Base-by-base conservation (phyloP, 2,329 filamentous ascomycete species). In the Exophiala sideris region DNA sequence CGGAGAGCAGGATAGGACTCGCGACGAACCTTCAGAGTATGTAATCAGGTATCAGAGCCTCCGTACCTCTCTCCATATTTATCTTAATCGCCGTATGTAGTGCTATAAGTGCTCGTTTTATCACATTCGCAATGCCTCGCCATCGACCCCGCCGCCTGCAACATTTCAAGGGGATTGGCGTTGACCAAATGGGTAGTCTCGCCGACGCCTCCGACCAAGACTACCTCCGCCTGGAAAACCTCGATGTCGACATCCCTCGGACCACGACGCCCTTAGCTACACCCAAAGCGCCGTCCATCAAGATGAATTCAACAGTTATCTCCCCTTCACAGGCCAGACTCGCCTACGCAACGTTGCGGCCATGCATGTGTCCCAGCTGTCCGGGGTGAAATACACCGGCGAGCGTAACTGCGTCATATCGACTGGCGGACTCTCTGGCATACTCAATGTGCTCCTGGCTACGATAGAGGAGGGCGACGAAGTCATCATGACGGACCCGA, bases 241-340 rank as follows among this genome's bases (percentile, higher is more conserved):
- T 56, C 7, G 54, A 56, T 14, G 49, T 52, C 12, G 49, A 56
- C 35, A 49, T 56, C 24, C 48, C 54, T 20, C 54, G 11, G 49
- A 52, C n/a, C 10, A 12, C 34, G 16, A 40, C 12, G 54, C 47
- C 20, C 10, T 39, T 14, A 29, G 1, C n/a, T 32, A 36, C 18
- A 52, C 54, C 12, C 21, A 39, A 2, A 10, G 12, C 5, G 45
- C 54, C 12, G 38, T 42, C 39, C 12, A 24, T 34, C 32, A 40
- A n/a, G 54, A 56, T n/a, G 49, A 52, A 14, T 33, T 40, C 21
- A 56, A 56, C 45, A 56, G 54, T 35, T 56, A 56, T 21, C 54
- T 56, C 3, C 54, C 54, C 7, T 56, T 56, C 24, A 45, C 45
- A 21, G 54, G 54, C 5, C 45, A 56, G 41, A 21, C 45, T 3